Conservation (phyloP, 805 yeast species). For the Kazachstania kunashirensis region DNA sequence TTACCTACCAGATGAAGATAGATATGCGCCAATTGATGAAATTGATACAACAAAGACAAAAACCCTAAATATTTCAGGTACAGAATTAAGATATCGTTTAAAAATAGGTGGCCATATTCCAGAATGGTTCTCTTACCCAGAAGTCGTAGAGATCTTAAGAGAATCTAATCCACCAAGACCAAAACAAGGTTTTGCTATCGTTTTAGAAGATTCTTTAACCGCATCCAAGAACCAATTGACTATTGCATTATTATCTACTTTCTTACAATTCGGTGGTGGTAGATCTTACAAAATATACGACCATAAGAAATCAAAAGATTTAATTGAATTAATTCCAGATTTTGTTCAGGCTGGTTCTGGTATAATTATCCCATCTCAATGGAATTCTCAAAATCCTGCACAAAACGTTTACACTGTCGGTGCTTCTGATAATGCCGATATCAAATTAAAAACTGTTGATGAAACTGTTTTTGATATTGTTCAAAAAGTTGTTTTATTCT, state of each 20-base stretch:
- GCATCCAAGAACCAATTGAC: slow-evolving; percentile 59
- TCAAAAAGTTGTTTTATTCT: slow-evolving; percentile 58
- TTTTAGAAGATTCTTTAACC: slow-evolving; percentile 50
- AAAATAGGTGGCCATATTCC: slow-evolving; percentile 84
- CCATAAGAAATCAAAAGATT: slow-evolving; percentile 53
- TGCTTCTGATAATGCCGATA: slow-evolving; percentile 45
- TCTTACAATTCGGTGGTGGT: slow-evolving; percentile 81
- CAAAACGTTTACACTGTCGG: slow-evolving; percentile 36
- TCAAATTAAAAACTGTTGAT: slow-evolving; percentile 45
- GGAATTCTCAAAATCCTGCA: slow-evolving; percentile 8
- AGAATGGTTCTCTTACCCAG: slow-evolving; percentile 95
- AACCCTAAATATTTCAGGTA: slow-evolving; percentile 89
- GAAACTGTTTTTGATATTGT: slow-evolving; percentile 60
- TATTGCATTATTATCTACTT: slow-evolving; percentile 77
- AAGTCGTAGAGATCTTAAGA: slow-evolving; percentile 83
- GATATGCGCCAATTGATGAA: slow-evolving; percentile 91
- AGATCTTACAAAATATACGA: slow-evolving; percentile 52
- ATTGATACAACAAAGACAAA: slow-evolving; percentile 60
- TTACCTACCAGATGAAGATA: slow-evolving; percentile 87
- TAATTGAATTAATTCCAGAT: slow-evolving; percentile 43
- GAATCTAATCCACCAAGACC: slow-evolving; percentile 89
- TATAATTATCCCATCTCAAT: slow-evolving; percentile 50
- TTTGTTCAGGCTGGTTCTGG: slow-evolving; percentile 76
- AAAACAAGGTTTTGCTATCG: slow-evolving; percentile 77
- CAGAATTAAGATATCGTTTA: slow-evolving; percentile 82